Base-by-base conservation (phyloP, 2,329 filamentous ascomycete genomes). In the Huntiella moniliformis region DNA sequence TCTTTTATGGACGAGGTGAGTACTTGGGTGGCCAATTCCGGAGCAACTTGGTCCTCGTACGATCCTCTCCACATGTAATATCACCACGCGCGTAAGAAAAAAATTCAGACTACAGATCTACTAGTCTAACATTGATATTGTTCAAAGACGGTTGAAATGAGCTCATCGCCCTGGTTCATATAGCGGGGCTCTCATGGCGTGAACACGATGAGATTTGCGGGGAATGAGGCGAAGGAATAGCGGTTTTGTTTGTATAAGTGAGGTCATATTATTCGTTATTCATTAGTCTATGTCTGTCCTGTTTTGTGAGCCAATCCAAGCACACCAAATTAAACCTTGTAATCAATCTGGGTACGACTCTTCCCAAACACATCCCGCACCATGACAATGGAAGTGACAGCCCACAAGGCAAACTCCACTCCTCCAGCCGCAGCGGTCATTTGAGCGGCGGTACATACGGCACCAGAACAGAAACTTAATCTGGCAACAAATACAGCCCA, bases 401-500 rank as follows among this genome's bases (percentile, higher is more conserved):
- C 60, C 74, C 74, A 79, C 8, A 67, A 57, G 15, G 64, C 54
- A 55, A 73, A 77, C 50, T 66, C 63, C 46, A 70, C 61, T 10
- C 71, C 67, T 13, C 70, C 66, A 42, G 77, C 65, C 37, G 67
- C 68, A n/a, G 68, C 65, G 49, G 68, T 65, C 38, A 70, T 70
- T 15, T 68, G 67, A 36, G 70, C 71, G 10, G 68, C 65, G 17
- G 62, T 62, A 60, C 74, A 79, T 18, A 76, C 69, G 34, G 61
- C 62, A 37, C 73, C 74, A 22, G 64, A 62, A 59, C 74, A 78
- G 60, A 73, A 73, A 46, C 68, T 58, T 42, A 77, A 61, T 44
- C 61, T 61, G 55, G 64, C 61, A 52, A 78, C 66, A 59, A 74
- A 77, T 51, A 70, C 65, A 38, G 70, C 63, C 15, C 77, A 64